A percentile compares a stretch with the other conserved stretches of the same genome.
Evolutionary conservation across 2,329 filamentous ascomycete species (phyloP).

Genomic region (Falciphora oryzae): DNA sequence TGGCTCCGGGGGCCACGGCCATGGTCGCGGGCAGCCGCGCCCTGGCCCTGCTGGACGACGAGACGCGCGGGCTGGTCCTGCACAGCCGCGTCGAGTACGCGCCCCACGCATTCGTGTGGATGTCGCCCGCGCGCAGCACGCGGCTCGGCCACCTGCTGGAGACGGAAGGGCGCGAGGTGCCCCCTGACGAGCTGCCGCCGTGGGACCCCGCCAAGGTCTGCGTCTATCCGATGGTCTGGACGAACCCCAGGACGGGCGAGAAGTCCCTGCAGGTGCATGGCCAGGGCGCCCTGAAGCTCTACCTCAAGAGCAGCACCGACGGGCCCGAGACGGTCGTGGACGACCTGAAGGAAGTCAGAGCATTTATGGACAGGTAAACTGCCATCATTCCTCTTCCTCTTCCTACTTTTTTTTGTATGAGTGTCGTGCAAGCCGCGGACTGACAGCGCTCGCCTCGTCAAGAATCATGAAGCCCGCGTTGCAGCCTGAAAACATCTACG

Average conservation of each 20-base stretch:
- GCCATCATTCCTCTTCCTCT: too few species aligned
- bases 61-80: conserved; percentile 21
- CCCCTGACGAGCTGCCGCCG: conserved; percentile 24
- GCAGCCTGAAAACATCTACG: too few species aligned
- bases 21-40: conserved; percentile 23
- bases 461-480: too few species aligned
- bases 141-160: conserved; percentile 27
- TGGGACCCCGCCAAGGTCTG: conserved; percentile 25
- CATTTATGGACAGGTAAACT: conserved; percentile 25
- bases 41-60: conserved; percentile 23
- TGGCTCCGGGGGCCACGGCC: conserved; percentile 28
- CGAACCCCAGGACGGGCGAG: conserved; percentile 26
- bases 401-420: too few species aligned
- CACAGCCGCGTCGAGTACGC: conserved; percentile 30
- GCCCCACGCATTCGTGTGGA: conserved; percentile 32
- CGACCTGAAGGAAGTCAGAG: conserved; percentile 24
- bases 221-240: conserved; percentile 32
- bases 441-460: too few species aligned
- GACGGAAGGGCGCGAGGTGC: conserved; percentile 20
- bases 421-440: too few species aligned
- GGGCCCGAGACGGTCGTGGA: conserved; percentile 20
- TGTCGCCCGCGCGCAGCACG: conserved; percentile 28
- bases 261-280: conserved; percentile 28
- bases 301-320: conserved; percentile 24
- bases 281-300: conserved; percentile 28